Evolutionary conservation across 2,329 filamentous ascomycete species (phyloP).

Genomic region (Fusarium aywerte): DNA sequence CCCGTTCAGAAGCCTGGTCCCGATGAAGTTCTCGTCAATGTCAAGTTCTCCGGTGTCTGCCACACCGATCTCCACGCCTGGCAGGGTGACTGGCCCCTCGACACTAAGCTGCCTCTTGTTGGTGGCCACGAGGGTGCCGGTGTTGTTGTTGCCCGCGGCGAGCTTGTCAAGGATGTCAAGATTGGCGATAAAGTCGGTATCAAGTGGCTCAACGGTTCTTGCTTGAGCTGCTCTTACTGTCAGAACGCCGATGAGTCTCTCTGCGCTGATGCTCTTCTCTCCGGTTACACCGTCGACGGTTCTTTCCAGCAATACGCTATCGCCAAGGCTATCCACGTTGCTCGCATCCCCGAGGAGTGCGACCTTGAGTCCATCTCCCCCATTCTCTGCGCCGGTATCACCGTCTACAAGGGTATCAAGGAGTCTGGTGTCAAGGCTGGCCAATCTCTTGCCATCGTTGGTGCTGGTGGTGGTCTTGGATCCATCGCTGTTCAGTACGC

Average conservation of each 20-base stretch:
- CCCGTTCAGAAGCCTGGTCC: constrained; percentile 82
- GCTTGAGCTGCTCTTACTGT: constrained; percentile 86
- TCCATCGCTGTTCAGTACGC: constrained; percentile 86
- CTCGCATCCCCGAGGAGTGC: constrained; percentile 81
- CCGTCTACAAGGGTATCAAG: constrained; percentile 92
- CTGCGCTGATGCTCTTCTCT: constrained; percentile 78
- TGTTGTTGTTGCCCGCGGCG: constrained; percentile 81
- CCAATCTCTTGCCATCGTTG: constrained; percentile 84
- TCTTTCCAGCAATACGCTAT: constrained; percentile 94
- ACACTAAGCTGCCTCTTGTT: constrained; percentile 84
- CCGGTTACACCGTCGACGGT: constrained; percentile 92
- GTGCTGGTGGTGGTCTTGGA: constrained; percentile 85
- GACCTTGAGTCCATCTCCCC: constrained; percentile 81
- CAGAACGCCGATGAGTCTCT: constrained; percentile 83
- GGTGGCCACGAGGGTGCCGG: constrained; percentile 86
- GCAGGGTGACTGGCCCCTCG: constrained; percentile 89
- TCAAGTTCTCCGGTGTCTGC: constrained; percentile 91
- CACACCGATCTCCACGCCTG: constrained; percentile 85
- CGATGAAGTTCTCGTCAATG: constrained; percentile 91
- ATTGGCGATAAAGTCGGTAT: constrained; percentile 89
- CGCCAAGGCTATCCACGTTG: constrained; percentile 86
- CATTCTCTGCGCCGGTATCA: constrained; percentile 85
- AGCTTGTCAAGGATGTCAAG: constrained; percentile 79
- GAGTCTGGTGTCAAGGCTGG: constrained; percentile 80
- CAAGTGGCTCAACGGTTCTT: constrained; percentile 93